phyloP scores from a whole-genome alignment of 2,329 filamentous ascomycete genomes.

The Tolypocladium sp. region DNA sequence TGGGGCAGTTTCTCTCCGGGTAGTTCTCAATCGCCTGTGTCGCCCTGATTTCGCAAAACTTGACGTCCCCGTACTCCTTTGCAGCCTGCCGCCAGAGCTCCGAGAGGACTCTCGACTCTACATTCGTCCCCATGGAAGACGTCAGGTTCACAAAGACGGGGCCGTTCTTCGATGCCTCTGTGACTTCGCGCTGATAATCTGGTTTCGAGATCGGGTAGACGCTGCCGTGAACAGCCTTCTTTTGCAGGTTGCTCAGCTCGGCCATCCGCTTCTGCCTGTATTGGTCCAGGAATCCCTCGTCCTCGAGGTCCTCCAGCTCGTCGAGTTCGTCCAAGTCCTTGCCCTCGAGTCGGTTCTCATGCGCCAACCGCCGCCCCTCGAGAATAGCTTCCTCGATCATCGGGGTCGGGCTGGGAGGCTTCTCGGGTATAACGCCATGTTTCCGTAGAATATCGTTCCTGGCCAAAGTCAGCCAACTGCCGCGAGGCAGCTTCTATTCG shows the following conservation, averaged over 20 bases:
- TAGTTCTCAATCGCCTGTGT: constrained; percentile 95
- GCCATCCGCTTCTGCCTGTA: constrained; percentile 83
- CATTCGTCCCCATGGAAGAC: constrained; percentile 67
- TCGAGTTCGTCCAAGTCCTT: constrained; percentile 92
- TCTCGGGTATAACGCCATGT: constrained; percentile 95
- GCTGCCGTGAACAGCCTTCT: constrained; percentile 73
- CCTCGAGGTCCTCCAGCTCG: constrained; percentile 90
- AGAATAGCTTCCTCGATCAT: constrained; percentile 91
- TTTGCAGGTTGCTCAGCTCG: constrained; percentile 67
- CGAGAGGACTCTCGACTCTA: constrained; percentile 73
- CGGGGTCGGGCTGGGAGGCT: constrained; percentile 87
- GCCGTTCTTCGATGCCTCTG: constrained; percentile 69
- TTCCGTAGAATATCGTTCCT: constrained; percentile 99
- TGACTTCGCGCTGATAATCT: constrained; percentile 85
- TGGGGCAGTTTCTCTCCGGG: constrained; percentile 89
- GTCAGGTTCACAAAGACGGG: constrained; percentile 73
- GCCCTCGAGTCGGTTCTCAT: constrained; percentile 88
- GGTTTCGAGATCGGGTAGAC: constrained; percentile 94
- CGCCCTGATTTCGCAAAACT: constrained; percentile 93
- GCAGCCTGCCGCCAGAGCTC: constrained; percentile 84
- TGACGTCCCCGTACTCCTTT: constrained; percentile 80
- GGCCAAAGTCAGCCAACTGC: constrained; percentile 13
- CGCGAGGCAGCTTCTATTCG: constrained; percentile 8
- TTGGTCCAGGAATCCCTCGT: constrained; percentile 80
- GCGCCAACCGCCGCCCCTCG: constrained; percentile 72